A percentile compares a stretch with the other conserved stretches of the same genome.
phyloP scores from a whole-genome alignment of 2,329 filamentous ascomycete genomes.

The Fusarium sp. region DNA sequence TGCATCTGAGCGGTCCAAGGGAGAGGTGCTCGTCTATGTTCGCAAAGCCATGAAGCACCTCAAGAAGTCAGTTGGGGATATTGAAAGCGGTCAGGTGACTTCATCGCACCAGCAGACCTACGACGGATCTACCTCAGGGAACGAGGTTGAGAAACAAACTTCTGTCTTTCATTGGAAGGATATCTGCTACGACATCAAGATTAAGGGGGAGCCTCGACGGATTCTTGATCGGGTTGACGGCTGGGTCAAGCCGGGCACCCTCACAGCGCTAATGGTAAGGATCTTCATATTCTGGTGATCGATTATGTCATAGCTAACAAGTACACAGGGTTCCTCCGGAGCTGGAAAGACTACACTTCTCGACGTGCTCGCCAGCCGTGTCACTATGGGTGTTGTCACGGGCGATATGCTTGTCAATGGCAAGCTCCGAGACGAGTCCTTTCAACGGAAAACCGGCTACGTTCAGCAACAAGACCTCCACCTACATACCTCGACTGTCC shows the following conservation, averaged over 20 bases:
- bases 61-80: background rate
- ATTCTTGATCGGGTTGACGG: background rate
- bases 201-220: background rate
- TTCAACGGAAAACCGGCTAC: background rate
- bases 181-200: background rate
- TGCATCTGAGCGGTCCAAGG: constrained; percentile 20
- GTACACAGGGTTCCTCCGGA: constrained; percentile 59
- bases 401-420: background rate
- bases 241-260: background rate
- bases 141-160: background rate
- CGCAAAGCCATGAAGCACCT: constrained; percentile 11
- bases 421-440: background rate
- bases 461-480: background rate
- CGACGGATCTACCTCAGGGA: background rate
- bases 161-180: background rate
- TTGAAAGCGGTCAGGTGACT: background rate
- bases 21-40: constrained; percentile 21
- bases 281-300: constrained; percentile 63
- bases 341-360: background rate
- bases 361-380: background rate
- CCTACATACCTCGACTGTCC: background rate
- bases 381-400: background rate
- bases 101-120: background rate
- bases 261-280: background rate
- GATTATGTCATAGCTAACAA: constrained; percentile 81